Evolutionary conservation across 345 rosid genomes (phyloP).

Genomic region (Carallia pectinifolia): DNA sequence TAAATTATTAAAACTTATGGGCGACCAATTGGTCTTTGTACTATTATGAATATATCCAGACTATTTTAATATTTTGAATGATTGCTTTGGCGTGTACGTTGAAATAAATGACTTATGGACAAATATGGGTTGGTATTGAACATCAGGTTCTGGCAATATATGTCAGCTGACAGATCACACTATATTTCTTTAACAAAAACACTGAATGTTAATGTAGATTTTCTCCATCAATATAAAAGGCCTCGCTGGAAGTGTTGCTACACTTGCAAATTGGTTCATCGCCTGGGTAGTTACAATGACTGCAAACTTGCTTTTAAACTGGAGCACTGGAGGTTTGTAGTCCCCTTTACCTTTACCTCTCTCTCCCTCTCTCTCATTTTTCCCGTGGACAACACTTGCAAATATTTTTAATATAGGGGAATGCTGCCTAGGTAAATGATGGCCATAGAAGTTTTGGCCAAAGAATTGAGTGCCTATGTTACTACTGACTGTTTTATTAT

Average conservation of each 20-base stretch:
- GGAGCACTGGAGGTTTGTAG: slow-evolving; percentile 83
- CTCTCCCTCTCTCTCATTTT: slow-evolving; percentile 15
- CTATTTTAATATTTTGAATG: no score
- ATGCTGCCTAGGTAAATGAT: background rate
- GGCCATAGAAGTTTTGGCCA: background rate
- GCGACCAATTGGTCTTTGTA: no score
- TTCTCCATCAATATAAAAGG: slow-evolving; percentile 87
- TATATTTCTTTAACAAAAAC: no score
- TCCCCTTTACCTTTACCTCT: slow-evolving; percentile 18
- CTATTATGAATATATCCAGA: no score
- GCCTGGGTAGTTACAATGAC: slow-evolving; percentile 78
- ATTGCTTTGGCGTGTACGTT: no score
- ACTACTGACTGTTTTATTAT: background rate
- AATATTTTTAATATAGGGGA: background rate
- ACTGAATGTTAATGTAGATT: slow-evolving; percentile 53
- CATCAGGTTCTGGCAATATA: no score
- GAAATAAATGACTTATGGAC: no score
- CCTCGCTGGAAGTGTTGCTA: slow-evolving; percentile 90
- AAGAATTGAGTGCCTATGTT: background rate
- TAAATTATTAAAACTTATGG: no score
- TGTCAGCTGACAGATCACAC: no score
- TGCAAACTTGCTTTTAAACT: slow-evolving; percentile 75
- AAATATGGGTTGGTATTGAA: no score
- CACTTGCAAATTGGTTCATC: slow-evolving; percentile 73
- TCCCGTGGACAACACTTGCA: background rate